Evolutionary conservation across 2,329 filamentous ascomycete species (phyloP), one percentile per base, ranked within the genome.

Genomic region (Fusarium duplospermum): DNA sequence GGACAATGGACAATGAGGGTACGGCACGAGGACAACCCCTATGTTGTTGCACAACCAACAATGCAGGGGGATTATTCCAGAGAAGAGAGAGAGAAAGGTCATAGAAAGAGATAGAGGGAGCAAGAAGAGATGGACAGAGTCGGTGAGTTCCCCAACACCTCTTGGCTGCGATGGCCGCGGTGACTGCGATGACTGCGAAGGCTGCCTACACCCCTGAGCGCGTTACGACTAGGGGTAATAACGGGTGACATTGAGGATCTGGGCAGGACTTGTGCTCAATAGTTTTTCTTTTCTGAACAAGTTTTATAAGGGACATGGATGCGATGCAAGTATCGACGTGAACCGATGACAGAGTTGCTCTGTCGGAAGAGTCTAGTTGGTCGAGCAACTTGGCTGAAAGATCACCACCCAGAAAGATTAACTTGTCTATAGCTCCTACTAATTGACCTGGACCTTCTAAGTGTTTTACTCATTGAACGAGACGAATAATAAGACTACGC

Each of bases 401-500:
- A 2, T 13, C 6, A 27, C 20, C 42, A 18, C 11, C 10, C n/a
- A 7, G 1, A 60, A 40, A 69, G 57, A 31, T 16, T 13, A 27
- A 31, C 20, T 54, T 31, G 11, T 47, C 16, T 40, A 29, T 7
- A 63, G 0, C 9, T 6, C 6, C 24, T 16, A 7, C 38, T 9
- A 47, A 27, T 31, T 73, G 6, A 33, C 20, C 10, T 7, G 2
- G 20, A 6, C 18, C 13, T 4, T 18, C 18, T 0, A 14, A 10
- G 0, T 11, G 63, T 71, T 74, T 74, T 74, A 6, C 6, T 4
- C 13, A 22, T 22, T 2, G 1, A 22, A 2, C 10, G 18, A 42
- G 0, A 14, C 8, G 2, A 18, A 1, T 2, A 20, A 27, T 4
- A 33, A 14, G 2, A 4, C 1, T 20, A 22, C 9, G 3, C 18